A percentile compares a stretch with the other conserved stretches of the same genome.
Conservation (phyloP, 257 asterid genomes). For the Fraxinus quadrangulata region DNA sequence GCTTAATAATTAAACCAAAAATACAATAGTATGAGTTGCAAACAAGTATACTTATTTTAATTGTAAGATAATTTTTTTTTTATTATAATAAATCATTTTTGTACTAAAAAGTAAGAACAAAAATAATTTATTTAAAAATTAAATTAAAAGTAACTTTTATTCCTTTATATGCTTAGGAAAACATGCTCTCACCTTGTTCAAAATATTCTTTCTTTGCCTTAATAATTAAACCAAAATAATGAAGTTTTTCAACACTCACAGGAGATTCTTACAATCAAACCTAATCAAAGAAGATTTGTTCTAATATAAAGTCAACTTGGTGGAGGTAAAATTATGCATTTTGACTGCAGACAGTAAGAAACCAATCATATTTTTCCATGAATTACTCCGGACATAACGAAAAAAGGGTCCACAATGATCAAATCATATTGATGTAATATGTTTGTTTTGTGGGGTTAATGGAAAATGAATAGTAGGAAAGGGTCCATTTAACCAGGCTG, state of each 20-base stretch:
- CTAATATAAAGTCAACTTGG: conserved; percentile 39
- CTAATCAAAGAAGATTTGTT: conserved; percentile 9
- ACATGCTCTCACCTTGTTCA: not conserved
- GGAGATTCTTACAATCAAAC: not conserved
- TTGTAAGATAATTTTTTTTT: not conserved
- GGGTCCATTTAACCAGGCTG: conserved; percentile 60
- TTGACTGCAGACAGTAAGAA: conserved; percentile 25
- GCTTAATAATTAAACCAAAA: no score
- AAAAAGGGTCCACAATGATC: conserved; percentile 46
- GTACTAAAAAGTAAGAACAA: not conserved
- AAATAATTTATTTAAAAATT: not conserved
- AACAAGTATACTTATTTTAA: not conserved
- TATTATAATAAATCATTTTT: not conserved
- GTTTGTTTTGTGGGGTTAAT: conserved; percentile 50
- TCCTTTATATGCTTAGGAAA: not conserved
- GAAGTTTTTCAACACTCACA: not conserved
- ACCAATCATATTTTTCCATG: conserved; percentile 29
- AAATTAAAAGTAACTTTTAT: not conserved
- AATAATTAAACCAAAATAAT: not conserved
- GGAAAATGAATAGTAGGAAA: conserved; percentile 33
- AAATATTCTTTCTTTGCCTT: not conserved
- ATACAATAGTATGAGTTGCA: not conserved
- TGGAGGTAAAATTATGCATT: conserved; percentile 28
- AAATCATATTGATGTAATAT: conserved; percentile 47
- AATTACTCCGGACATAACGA: conserved; percentile 59